These are phyloP conservation scores for Penicillium ochrochloron DNA, from an alignment of 495 filamentous ascomycete genomes.

Conservation along the genomic window DNA sequence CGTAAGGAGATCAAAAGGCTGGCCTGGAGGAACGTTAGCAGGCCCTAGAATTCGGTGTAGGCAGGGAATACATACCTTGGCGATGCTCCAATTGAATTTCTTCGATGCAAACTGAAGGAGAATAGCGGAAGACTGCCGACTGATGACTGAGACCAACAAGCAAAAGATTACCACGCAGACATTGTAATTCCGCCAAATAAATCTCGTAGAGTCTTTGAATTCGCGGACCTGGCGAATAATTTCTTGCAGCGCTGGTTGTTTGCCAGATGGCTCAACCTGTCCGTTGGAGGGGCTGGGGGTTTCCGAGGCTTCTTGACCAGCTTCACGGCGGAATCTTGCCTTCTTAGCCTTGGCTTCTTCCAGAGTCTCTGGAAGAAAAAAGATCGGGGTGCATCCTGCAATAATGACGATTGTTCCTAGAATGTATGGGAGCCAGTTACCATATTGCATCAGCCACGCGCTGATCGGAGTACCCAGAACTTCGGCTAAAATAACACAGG, in stretches of 20 bases:
- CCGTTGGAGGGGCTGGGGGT: not conserved
- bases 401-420: conserved; percentile 33
- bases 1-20: conserved; percentile 47
- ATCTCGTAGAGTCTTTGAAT: conserved; percentile 34
- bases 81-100: conserved; percentile 47
- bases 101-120: conserved; percentile 49
- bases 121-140: conserved; percentile 34
- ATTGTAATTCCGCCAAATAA: conserved; percentile 39
- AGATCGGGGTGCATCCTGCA: conserved; percentile 31
- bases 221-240: conserved; percentile 23
- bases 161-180: conserved; percentile 37
- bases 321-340: conserved; percentile 2
- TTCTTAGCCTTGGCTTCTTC: conserved; percentile 29
- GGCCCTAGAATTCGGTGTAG: not conserved
- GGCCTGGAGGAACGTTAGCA: conserved; percentile 33
- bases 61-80: conserved; percentile 29
- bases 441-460: conserved; percentile 36
- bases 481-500: conserved; percentile 30
- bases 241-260: conserved; percentile 20
- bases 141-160: conserved; percentile 37
- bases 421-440: conserved; percentile 34
- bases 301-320: not conserved
- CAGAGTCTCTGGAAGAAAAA: conserved; percentile 54
- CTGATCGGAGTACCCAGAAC: conserved; percentile 39
- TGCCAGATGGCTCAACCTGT: conserved; percentile 7